Percentiles rank a stretch among this genome's conserved stretches.
Evolutionary conservation across 2,329 filamentous ascomycete genomes (phyloP).

Genomic region (Fusarium avenaceum): DNA sequence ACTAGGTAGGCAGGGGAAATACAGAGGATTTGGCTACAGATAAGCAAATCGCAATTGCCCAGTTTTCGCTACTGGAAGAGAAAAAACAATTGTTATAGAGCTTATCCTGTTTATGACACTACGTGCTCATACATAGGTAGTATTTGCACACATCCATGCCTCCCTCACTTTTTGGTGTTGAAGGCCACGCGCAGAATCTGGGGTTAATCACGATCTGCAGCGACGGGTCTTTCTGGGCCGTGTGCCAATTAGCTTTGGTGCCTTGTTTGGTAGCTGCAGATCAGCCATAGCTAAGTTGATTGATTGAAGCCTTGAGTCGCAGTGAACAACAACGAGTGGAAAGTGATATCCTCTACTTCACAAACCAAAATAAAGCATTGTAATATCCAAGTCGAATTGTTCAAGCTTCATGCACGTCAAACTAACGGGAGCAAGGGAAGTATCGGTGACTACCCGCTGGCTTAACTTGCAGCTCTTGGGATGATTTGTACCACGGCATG

Average conservation of each 20-base stretch:
- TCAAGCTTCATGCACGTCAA: constrained; percentile 9
- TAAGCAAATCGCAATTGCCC: not conserved
- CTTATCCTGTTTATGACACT: not conserved
- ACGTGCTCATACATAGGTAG: not conserved
- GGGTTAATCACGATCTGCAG: constrained; percentile 38
- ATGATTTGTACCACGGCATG: not conserved
- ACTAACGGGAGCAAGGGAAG: not conserved
- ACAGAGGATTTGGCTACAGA: not conserved
- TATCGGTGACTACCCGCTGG: constrained; percentile 17
- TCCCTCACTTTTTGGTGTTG: constrained; percentile 15
- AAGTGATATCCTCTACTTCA: not conserved
- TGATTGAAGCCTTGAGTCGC: not conserved
- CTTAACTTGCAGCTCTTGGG: not conserved
- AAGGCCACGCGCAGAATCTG: constrained; percentile 10
- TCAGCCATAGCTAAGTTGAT: constrained; percentile 9
- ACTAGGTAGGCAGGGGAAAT: not conserved
- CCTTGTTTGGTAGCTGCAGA: constrained; percentile 30
- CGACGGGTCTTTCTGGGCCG: constrained; percentile 5
- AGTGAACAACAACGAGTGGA: not conserved
- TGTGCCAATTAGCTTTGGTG: constrained; percentile 32
- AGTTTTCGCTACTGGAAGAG: not conserved
- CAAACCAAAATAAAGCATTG: not conserved
- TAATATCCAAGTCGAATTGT: not conserved
- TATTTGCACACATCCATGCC: not conserved
- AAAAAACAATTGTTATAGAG: not conserved